Base-by-base conservation (phyloP, 805 yeast species). In the Ogataea allantospora region DNA sequence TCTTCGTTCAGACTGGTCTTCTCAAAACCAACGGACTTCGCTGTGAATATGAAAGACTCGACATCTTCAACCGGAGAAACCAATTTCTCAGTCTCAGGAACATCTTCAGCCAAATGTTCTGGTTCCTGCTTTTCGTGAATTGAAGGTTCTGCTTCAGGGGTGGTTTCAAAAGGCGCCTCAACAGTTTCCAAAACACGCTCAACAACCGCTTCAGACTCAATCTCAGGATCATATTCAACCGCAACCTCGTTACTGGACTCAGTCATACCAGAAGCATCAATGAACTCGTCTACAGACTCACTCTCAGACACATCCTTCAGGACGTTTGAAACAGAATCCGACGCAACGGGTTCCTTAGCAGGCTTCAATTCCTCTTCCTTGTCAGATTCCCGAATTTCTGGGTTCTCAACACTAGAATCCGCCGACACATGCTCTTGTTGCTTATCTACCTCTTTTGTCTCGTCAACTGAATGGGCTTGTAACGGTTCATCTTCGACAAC, bases 201-300 rank as follows among this genome's bases (percentile, higher is more conserved):
- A 9, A 13, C 15, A 4, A 9, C 16, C 8, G 13, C 27, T 18
- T n/a, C 20, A n/a, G n/a, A n/a, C 12, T 20, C 35, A 7, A 12
- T 5, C 21, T 11, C 11, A 12, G 11, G 16, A 10, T 18, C 30
- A 4, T 25, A 12, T 23, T 35, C 26, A 9, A 20, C 17, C 19
- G 18, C 27, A 11, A 7, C 16, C 8, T 27, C 38, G 5, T 16
- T 30, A 25, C 30, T 29, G 5, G 29, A 29, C n/a, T 8, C 25
- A 13, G 33, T 29, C 25, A 35, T 29, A 11, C 33, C 34, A 10
- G 33, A 17, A 24, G 39, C 33, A 24, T 29, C 33, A 4, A 29
- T 10, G n/a, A 29, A 29, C 30, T 30, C 30, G 15, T 29, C 39
- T 8, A 14, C 27, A 9, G 33, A 29, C 7, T 35, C 33, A 15